These are phyloP conservation scores for Astragalus membranaceus DNA, from an alignment of 306 rosid genomes.

Conservation along the genomic window DNA sequence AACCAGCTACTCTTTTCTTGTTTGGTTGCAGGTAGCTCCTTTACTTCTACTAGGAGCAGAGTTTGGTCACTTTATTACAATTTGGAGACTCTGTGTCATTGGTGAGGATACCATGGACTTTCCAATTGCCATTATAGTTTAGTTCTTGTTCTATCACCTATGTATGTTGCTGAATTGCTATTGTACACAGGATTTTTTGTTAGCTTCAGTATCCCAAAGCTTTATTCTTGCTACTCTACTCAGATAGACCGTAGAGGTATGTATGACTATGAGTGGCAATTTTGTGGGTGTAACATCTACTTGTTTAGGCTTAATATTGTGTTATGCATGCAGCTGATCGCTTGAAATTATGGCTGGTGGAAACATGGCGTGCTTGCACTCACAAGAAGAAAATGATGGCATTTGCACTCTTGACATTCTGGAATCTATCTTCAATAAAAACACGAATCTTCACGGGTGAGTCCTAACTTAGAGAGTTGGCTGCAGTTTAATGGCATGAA, in stretches of 20 bases:
- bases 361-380: constrained; percentile 71
- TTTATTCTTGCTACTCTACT: constrained; percentile 59
- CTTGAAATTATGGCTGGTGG: constrained; percentile 46
- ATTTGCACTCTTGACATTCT: constrained; percentile 50
- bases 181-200: constrained; percentile 51
- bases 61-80: constrained; percentile 72
- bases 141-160: background rate
- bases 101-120: constrained; percentile 38
- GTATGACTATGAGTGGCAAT: background rate
- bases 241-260: constrained; percentile 62
- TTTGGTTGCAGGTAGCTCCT: constrained; percentile 56
- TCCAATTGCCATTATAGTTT: background rate
- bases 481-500: background rate
- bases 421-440: constrained; percentile 69
- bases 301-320: constrained; percentile 4
- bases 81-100: constrained; percentile 67
- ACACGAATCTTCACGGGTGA: constrained; percentile 74
- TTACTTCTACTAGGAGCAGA: constrained; percentile 78
- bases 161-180: background rate
- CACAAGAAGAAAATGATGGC: constrained; percentile 66
- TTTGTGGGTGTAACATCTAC: background rate
- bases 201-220: constrained; percentile 72
- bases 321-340: constrained; percentile 47
- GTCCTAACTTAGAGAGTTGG: background rate
- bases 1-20: background rate